Conservation (phyloP, 805 yeast genomes). For the Schizosaccharomyces octosporus region DNA sequence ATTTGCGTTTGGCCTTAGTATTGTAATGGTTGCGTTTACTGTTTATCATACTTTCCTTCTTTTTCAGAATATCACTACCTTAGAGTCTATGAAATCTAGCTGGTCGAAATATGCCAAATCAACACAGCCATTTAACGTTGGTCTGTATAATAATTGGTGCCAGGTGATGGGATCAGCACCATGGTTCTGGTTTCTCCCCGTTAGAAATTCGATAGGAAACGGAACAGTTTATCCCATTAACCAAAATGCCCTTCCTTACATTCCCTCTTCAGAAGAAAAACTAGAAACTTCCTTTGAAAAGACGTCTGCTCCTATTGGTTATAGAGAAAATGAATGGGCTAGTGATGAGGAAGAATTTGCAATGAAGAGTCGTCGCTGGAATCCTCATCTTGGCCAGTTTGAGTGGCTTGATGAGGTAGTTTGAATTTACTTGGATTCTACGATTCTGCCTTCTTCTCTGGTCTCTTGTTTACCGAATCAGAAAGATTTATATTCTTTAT, state of each 20-base stretch:
- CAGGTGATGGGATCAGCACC: neutral
- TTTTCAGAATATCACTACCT: neutral
- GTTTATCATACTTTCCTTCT: neutral
- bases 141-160: neutral
- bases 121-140: neutral
- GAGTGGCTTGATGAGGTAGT: neutral
- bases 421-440: neutral
- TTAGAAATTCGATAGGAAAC: neutral
- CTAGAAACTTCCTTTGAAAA: neutral
- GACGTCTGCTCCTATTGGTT: neutral
- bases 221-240: neutral
- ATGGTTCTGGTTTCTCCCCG: neutral
- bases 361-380: neutral
- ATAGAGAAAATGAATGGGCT: neutral
- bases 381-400: neutral
- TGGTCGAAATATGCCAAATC: neutral
- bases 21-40: neutral
- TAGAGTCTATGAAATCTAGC: neutral
- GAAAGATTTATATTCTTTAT: no score
- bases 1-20: neutral
- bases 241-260: neutral
- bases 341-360: slow-evolving; percentile 1
- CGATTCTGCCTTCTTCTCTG: neutral
- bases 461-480: no score
- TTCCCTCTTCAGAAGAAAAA: neutral